phyloP scores from a whole-genome alignment of 306 rosid species.

The Astragalus membranaceus region DNA sequence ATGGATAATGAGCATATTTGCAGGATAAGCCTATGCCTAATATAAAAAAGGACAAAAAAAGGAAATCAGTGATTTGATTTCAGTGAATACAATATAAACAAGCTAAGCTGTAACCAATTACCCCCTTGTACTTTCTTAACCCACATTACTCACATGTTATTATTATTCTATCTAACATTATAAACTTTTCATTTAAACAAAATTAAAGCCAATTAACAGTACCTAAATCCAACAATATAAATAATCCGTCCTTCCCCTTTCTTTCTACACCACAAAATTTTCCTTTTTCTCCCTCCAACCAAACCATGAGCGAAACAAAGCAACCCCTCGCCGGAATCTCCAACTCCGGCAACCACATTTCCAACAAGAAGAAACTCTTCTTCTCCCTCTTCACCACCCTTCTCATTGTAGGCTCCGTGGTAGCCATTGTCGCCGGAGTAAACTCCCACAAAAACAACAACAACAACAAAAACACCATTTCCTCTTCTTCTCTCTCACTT shows the following conservation, averaged over 20 bases:
- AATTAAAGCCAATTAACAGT: background rate
- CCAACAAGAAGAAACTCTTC: slow-evolving; percentile 33
- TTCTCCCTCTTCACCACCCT: slow-evolving; percentile 32
- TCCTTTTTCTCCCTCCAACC: background rate
- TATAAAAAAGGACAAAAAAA: background rate
- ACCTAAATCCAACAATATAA: slow-evolving; percentile 11
- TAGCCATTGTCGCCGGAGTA: slow-evolving; percentile 45
- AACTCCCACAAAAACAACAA: slow-evolving; percentile 12
- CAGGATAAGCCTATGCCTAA: too few species aligned
- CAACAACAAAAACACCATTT: background rate
- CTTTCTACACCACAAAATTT: background rate
- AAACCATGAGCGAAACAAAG: slow-evolving; percentile 22
- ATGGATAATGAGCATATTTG: too few species aligned
- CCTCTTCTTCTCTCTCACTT: slow-evolving; percentile 11
- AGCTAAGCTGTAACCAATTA: too few species aligned
- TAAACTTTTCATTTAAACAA: background rate
- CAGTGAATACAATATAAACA: background rate
- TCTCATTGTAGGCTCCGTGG: slow-evolving; percentile 28
- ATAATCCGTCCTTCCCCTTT: background rate
- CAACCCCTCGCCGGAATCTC: slow-evolving; percentile 27
- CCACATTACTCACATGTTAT: background rate
- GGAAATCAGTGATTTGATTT: background rate
- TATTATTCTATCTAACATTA: background rate
- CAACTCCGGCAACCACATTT: slow-evolving; percentile 6
- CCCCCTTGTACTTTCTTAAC: background rate